Percentiles rank a stretch among this genome's conserved stretches.
These are phyloP conservation scores for Tricholoma flavovirens DNA, from an alignment of 768 basidiomycete species.

Conservation along the genomic window DNA sequence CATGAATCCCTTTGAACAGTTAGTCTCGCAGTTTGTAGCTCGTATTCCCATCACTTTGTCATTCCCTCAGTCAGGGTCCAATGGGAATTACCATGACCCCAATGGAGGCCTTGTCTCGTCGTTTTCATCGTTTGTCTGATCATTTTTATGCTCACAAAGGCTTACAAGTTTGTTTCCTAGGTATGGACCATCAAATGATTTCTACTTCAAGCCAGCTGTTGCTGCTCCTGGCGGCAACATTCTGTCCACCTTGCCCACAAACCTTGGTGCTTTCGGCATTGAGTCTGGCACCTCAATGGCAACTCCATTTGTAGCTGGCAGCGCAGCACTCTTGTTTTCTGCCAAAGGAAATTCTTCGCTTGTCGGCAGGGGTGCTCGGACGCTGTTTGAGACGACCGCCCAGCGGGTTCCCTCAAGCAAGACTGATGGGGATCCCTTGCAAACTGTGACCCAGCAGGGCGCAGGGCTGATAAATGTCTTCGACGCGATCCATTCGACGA, in stretches of 20 bases:
- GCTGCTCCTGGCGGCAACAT: slow-evolving; percentile 50
- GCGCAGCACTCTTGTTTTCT: slow-evolving; percentile 39
- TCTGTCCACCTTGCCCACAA: slow-evolving; percentile 38
- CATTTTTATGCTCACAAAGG: neutral
- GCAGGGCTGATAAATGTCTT: slow-evolving; percentile 54
- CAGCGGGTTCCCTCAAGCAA: slow-evolving; percentile 36
- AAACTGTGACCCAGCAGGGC: slow-evolving; percentile 50
- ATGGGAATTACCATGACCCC: slow-evolving; percentile 40
- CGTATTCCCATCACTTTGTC: slow-evolving; percentile 36
- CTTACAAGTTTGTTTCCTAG: slow-evolving; percentile 13
- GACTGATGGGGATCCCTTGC: slow-evolving; percentile 44
- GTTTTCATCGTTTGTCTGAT: slow-evolving; percentile 21
- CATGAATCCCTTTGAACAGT: slow-evolving; percentile 25
- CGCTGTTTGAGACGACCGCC: slow-evolving; percentile 46
- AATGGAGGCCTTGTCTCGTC: slow-evolving; percentile 50
- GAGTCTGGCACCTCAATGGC: slow-evolving; percentile 44
- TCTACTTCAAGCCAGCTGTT: slow-evolving; percentile 53
- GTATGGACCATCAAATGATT: slow-evolving; percentile 57
- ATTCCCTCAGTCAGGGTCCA: slow-evolving; percentile 43
- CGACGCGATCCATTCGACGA: slow-evolving; percentile 48
- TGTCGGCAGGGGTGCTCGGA: slow-evolving; percentile 26
- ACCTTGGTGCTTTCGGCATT: slow-evolving; percentile 35
- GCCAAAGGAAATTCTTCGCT: slow-evolving; percentile 25
- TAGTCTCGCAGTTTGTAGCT: slow-evolving; percentile 45
- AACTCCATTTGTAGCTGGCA: slow-evolving; percentile 42